Percentiles rank a stretch among this genome's conserved stretches.
phyloP scores from a whole-genome alignment of 352 stramenopile species.

The Globisporangium mamillatum region DNA sequence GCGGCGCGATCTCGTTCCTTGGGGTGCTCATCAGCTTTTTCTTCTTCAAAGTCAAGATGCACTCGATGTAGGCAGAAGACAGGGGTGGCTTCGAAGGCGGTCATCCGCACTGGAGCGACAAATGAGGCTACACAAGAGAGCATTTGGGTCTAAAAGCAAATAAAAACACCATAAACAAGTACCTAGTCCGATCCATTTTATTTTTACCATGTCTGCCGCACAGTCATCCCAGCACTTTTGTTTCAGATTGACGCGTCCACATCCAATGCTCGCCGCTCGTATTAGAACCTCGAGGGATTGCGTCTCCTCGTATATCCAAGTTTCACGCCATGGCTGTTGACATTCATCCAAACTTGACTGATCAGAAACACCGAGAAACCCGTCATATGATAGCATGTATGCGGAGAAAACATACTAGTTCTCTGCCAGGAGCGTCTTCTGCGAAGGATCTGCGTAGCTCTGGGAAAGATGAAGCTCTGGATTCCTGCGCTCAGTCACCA shows the following conservation, averaged over 20 bases:
- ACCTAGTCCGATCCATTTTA: background rate
- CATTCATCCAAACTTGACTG: background rate
- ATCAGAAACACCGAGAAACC: background rate
- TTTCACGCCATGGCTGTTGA: conserved; percentile 15
- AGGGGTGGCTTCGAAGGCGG: background rate
- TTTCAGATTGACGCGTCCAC: background rate
- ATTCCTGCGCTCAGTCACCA: conserved; percentile 20
- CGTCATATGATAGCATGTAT: background rate
- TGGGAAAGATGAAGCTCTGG: conserved; percentile 49
- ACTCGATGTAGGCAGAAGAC: conserved; percentile 50
- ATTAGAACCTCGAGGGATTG: conserved; percentile 13
- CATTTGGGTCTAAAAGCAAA: background rate
- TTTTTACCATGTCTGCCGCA: background rate
- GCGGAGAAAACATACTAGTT: conserved; percentile 52
- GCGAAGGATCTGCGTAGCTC: conserved; percentile 46
- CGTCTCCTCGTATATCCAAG: conserved; percentile 20
- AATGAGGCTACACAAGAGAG: background rate
- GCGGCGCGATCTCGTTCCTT: conserved; percentile 44
- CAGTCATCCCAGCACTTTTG: background rate
- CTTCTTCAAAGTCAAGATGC: conserved; percentile 72
- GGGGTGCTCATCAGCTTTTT: conserved; percentile 54
- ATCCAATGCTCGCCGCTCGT: conserved; percentile 11
- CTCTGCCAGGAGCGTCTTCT: conserved; percentile 60
- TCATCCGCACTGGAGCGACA: background rate
- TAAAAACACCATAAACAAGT: background rate